phyloP scores from a whole-genome alignment of 1,284 basidiomycete genomes.

The Vanrija humicola region DNA sequence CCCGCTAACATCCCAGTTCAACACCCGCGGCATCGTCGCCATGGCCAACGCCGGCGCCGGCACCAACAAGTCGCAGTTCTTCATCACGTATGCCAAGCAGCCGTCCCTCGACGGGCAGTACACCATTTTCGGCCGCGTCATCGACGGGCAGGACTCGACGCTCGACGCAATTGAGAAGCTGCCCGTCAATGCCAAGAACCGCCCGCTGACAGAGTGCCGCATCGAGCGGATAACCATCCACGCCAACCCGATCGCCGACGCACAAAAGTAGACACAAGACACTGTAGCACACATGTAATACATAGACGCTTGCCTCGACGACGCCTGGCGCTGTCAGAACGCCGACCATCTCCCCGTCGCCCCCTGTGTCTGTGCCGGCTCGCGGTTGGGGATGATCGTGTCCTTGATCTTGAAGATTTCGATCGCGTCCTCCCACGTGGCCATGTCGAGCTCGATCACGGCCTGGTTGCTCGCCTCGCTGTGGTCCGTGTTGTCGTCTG shows the following conservation, averaged over 20 bases:
- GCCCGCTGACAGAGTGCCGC: conserved; percentile 79
- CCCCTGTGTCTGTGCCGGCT: conserved; percentile 1
- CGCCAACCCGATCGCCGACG: conserved; percentile 70
- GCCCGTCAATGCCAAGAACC: conserved; percentile 84
- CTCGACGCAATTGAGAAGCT: conserved; percentile 85
- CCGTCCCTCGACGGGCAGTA: conserved; percentile 89
- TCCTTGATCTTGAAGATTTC: conserved; percentile 49
- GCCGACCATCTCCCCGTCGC: background rate
- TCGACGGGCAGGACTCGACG: conserved; percentile 84
- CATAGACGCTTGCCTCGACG: background rate
- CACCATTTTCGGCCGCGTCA: conserved; percentile 91
- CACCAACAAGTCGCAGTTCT: conserved; percentile 90
- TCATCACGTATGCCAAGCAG: conserved; percentile 89
- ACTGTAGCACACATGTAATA: background rate
- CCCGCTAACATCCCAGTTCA: conserved; percentile 61
- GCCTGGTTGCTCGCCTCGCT: conserved; percentile 48
- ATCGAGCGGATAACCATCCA: conserved; percentile 81
- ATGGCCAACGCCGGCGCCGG: conserved; percentile 95
- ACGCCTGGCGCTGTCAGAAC: background rate
- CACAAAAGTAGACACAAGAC: conserved; percentile 17
- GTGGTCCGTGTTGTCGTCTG: conserved; percentile 33
- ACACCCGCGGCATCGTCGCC: conserved; percentile 85
- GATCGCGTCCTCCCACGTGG: conserved; percentile 48
- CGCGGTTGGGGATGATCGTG: conserved; percentile 48
- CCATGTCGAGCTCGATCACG: conserved; percentile 53